Conservation (phyloP, 2,329 filamentous ascomycete genomes). For the Hypoxylon rubiginosum region DNA sequence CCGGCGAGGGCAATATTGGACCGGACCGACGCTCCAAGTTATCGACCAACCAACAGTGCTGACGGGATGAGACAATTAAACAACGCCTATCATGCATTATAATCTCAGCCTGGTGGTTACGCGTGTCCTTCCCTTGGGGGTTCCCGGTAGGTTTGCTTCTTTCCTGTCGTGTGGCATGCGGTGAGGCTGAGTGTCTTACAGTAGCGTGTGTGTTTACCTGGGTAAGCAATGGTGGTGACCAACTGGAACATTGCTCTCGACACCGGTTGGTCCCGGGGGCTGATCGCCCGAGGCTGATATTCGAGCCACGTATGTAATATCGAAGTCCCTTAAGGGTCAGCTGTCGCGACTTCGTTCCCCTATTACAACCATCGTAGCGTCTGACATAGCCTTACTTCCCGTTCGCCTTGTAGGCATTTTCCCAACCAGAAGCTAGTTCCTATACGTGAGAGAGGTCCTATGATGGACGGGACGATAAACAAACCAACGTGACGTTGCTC, state of each 20-base stretch:
- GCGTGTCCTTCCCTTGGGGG: constrained; percentile 31
- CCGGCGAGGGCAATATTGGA: constrained; percentile 10
- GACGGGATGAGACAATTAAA: constrained; percentile 19
- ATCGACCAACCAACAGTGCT: constrained; percentile 17
- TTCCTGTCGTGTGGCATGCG: constrained; percentile 29
- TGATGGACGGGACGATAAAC: constrained; percentile 28
- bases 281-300: constrained; percentile 37
- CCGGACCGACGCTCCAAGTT: constrained; percentile 8
- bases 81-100: constrained; percentile 15
- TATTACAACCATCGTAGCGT: constrained; percentile 23
- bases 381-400: constrained; percentile 25
- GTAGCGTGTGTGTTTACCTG: constrained; percentile 4
- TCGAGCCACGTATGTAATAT: constrained; percentile 40
- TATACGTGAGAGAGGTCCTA: constrained; percentile 36
- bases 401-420: constrained; percentile 19
- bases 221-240: constrained; percentile 22
- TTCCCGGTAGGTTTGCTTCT: constrained; percentile 5
- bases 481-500: constrained; percentile 25
- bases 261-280: constrained; percentile 32
- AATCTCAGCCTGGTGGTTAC: constrained; percentile 35
- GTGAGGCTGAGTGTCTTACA: constrained; percentile 43
- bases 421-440: background rate
- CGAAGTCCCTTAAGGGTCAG: constrained; percentile 33
- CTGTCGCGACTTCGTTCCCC: constrained; percentile 24
- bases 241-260: constrained; percentile 21